phyloP scores from a whole-genome alignment of 805 yeast genomes.

The Ascoidea rubescens region DNA sequence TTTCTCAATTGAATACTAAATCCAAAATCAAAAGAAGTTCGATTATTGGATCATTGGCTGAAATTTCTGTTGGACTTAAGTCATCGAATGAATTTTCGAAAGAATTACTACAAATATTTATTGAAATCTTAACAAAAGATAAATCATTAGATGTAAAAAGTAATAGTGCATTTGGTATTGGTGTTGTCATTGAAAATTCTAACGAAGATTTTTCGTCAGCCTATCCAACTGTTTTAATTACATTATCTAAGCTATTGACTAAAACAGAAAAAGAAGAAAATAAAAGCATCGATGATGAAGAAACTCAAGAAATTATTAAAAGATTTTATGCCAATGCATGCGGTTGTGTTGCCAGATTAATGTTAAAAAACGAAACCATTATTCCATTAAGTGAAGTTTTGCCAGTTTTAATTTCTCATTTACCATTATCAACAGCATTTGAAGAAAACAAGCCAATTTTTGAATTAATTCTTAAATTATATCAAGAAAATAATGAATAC shows the following conservation, averaged over 20 bases:
- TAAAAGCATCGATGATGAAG: constrained; percentile 52
- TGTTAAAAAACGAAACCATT: constrained; percentile 51
- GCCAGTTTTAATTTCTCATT: constrained; percentile 58
- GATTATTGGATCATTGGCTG: constrained; percentile 85
- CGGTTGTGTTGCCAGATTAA: constrained; percentile 93
- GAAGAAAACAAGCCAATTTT: constrained; percentile 92
- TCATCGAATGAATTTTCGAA: constrained; percentile 48
- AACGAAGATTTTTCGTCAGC: constrained; percentile 40
- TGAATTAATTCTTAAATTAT: constrained; percentile 58
- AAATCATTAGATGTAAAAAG: constrained; percentile 82
- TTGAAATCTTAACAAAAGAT: constrained; percentile 56
- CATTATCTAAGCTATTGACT: constrained; percentile 57
- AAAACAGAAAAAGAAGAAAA: constrained; percentile 59
- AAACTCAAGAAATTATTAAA: constrained; percentile 63
- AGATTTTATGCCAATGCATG: constrained; percentile 88
- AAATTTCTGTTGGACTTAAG: constrained; percentile 67
- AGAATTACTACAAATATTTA: constrained; percentile 59
- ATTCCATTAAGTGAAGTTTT: constrained; percentile 70
- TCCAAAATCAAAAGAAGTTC: constrained; percentile 66
- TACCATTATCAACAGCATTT: constrained; percentile 78
- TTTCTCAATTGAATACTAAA: constrained; percentile 42
- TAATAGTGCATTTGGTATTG: constrained; percentile 93
- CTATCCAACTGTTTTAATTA: constrained; percentile 55
- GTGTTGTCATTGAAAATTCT: constrained; percentile 45
- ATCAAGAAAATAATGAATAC: constrained; percentile 44